Percentiles rank a stretch among this genome's conserved stretches.
Evolutionary conservation across 495 filamentous ascomycete species (phyloP).

Genomic region (Bryoglossum gracile): DNA sequence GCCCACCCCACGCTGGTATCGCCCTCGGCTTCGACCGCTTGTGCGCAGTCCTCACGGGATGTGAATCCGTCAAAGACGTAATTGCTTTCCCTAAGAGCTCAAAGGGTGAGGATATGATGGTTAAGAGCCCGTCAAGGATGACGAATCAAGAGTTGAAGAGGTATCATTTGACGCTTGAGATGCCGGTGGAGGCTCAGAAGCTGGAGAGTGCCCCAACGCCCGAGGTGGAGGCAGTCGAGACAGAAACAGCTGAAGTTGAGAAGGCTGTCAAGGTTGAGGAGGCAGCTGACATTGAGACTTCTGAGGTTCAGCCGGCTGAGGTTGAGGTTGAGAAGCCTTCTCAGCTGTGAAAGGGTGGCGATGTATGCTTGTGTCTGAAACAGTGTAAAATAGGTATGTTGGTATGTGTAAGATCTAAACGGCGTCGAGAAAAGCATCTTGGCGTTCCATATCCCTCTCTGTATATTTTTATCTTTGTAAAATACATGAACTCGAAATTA

Average conservation of each 20-base stretch:
- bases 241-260: background rate
- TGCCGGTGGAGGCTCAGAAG: background rate
- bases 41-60: conserved; percentile 70
- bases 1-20: conserved; percentile 94
- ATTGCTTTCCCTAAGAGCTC: conserved; percentile 94
- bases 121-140: conserved; percentile 63
- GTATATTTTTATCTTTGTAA: too few species aligned
- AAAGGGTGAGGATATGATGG: conserved; percentile 76
- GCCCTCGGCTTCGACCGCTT: conserved; percentile 89
- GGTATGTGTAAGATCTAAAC: too few species aligned
- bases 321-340: too few species aligned
- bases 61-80: conserved; percentile 75
- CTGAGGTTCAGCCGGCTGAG: too few species aligned
- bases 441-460: too few species aligned
- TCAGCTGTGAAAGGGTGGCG: too few species aligned
- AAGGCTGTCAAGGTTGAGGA: too few species aligned
- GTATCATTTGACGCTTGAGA: conserved; percentile 53
- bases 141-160: conserved; percentile 55
- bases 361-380: too few species aligned
- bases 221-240: background rate
- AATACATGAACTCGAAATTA: too few species aligned
- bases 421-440: too few species aligned
- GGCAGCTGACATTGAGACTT: too few species aligned
- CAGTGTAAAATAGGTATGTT: too few species aligned
- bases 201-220: background rate